Conservation (phyloP, 257 asterid species). For the Solanum paucissectum region DNA sequence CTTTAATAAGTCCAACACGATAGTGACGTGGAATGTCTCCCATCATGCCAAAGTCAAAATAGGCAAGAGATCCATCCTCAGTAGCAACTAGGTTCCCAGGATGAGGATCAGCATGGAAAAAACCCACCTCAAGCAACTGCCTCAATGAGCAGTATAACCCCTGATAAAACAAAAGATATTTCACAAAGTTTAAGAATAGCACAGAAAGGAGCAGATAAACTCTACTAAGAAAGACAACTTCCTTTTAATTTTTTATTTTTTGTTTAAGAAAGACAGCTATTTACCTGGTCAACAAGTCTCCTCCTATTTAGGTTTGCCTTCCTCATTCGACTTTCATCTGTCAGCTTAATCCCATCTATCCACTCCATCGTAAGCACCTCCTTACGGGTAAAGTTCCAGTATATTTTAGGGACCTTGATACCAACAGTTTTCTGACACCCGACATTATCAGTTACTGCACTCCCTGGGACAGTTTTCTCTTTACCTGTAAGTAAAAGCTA, state of each 20-base stretch:
- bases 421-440: constrained; percentile 26
- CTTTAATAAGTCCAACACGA: constrained; percentile 90
- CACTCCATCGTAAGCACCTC: constrained; percentile 98
- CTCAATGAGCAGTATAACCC: constrained; percentile 89
- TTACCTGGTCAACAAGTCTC: constrained; percentile 78
- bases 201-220: neutral
- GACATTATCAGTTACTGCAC: constrained; percentile 6
- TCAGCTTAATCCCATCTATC: constrained; percentile 93
- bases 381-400: constrained; percentile 79
- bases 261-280: neutral
- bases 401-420: constrained; percentile 83
- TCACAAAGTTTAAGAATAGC: neutral
- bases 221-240: neutral
- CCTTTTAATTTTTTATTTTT: neutral
- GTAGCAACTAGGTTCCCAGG: constrained; percentile 98
- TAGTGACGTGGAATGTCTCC: constrained; percentile 96
- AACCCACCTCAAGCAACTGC: constrained; percentile 96
- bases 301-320: constrained; percentile 69
- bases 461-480: constrained; percentile 21
- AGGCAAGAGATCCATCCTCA: constrained; percentile 82
- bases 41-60: constrained; percentile 99
- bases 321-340: constrained; percentile 55
- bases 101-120: constrained; percentile 98
- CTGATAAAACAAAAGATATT: constrained; percentile 21
- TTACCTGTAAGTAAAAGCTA: constrained; percentile 26